phyloP scores from a whole-genome alignment of 192 early-diverging fungal species.

The Chytriomyces sp. region DNA sequence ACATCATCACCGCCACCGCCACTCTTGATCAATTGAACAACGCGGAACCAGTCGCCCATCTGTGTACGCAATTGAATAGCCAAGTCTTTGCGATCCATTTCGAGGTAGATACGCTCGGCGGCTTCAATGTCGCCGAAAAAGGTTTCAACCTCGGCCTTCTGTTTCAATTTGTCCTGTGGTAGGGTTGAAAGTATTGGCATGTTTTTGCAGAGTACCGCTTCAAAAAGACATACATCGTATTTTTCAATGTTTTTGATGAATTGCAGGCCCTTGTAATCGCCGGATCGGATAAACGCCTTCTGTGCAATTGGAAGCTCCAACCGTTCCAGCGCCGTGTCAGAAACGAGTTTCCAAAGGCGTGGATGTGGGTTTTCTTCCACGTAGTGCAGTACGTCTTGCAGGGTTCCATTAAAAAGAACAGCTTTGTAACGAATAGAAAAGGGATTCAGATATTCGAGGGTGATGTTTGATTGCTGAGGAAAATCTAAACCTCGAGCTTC shows the following conservation, averaged over 20 bases:
- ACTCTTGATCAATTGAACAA: slow-evolving; percentile 62
- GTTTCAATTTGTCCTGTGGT: slow-evolving; percentile 56
- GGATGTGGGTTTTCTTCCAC: slow-evolving; percentile 61
- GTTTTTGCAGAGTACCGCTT: slow-evolving; percentile 4
- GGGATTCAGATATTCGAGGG: not conserved
- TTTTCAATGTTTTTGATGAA: slow-evolving; percentile 60
- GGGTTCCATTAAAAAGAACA: slow-evolving; percentile 48
- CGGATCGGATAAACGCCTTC: slow-evolving; percentile 52
- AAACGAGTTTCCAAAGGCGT: slow-evolving; percentile 60
- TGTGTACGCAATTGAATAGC: slow-evolving; percentile 58
- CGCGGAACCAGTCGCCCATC: slow-evolving; percentile 65
- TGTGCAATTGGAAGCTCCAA: slow-evolving; percentile 55
- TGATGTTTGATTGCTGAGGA: slow-evolving; percentile 12
- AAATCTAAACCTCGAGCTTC: slow-evolving; percentile 48
- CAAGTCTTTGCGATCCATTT: slow-evolving; percentile 65
- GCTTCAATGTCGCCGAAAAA: slow-evolving; percentile 55
- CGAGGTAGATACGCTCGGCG: slow-evolving; percentile 60
- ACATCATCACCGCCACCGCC: slow-evolving; percentile 62
- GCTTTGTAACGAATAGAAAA: slow-evolving; percentile 32
- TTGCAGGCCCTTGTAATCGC: slow-evolving; percentile 59
- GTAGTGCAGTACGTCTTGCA: slow-evolving; percentile 57
- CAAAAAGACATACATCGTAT: slow-evolving; percentile 45
- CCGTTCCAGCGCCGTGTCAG: slow-evolving; percentile 54
- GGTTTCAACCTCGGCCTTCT: slow-evolving; percentile 58
- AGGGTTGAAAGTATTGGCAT: not conserved